phyloP scores from a whole-genome alignment of 345 rosid genomes.

The Pistacia atlantica region DNA sequence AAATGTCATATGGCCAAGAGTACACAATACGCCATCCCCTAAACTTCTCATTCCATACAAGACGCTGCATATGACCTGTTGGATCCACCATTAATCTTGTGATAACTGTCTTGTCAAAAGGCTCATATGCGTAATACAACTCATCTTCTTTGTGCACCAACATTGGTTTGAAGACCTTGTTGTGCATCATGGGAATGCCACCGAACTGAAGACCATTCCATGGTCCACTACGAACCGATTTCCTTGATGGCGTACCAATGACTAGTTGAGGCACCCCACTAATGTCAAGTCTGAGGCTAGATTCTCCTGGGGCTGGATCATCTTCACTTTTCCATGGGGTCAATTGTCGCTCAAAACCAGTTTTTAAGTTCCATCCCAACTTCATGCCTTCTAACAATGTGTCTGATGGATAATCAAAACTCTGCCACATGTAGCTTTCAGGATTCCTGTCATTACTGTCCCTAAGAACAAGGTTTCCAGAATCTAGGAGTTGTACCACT shows the following conservation, averaged over 20 bases:
- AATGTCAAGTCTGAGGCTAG: slow-evolving; percentile 20
- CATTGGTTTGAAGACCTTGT: slow-evolving; percentile 13
- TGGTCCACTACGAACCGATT: slow-evolving; percentile 28
- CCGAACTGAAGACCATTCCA: slow-evolving; percentile 37
- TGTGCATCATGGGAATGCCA: slow-evolving; percentile 36
- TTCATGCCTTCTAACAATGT: slow-evolving; percentile 37
- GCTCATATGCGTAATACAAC: slow-evolving; percentile 23
- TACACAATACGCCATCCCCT: neutral
- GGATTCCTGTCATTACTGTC: slow-evolving; percentile 1
- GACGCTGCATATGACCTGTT: slow-evolving; percentile 20
- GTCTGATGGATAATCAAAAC: slow-evolving; percentile 36
- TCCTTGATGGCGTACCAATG: neutral
- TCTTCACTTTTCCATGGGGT: slow-evolving; percentile 40
- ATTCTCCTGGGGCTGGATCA: slow-evolving; percentile 39
- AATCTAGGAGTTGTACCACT: slow-evolving; percentile 35
- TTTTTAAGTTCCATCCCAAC: slow-evolving; percentile 33
- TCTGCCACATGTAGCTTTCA: slow-evolving; percentile 38
- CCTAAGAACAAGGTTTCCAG: slow-evolving; percentile 50
- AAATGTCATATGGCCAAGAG: slow-evolving; percentile 22
- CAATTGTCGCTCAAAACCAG: slow-evolving; percentile 10
- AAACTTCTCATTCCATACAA: slow-evolving; percentile 12
- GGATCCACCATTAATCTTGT: slow-evolving; percentile 23
- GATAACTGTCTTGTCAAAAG: slow-evolving; percentile 5
- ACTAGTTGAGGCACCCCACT: slow-evolving; percentile 29
- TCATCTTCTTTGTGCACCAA: slow-evolving; percentile 14